Evolutionary conservation across 352 stramenopile species (phyloP), one percentile per base, ranked within the genome.

Genomic region (Phytopythium boreale): DNA sequence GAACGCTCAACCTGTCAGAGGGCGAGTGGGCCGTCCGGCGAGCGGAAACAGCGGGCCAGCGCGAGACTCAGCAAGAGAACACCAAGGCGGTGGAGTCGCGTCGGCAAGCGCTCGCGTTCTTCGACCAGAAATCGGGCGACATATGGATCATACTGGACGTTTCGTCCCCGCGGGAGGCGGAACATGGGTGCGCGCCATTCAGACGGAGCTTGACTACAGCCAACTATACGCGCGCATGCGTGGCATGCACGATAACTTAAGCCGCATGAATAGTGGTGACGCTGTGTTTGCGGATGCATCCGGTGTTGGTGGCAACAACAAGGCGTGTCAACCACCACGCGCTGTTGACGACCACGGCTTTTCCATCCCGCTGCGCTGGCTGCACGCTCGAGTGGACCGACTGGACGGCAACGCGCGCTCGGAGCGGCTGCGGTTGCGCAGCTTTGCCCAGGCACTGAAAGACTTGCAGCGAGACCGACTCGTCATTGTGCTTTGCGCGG

Each of bases 51-150:
- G 37, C 62, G 11, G 43, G 43, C 29, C 37, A 66, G 11, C 14
- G 7, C 6, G 47, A 20, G 8, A n/a, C 10, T 12, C 47, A 55
- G 12, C 14, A 55, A 31, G 47, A 31, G 1, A 12, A 36, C 9
- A 20, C 0, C 3, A 19, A 22, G 26, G n/a, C 7, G 12, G 8
- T 8, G 14, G 49, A 41, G 36, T 22, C 52, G 7, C 57, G 71
- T 50, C 80, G 83, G 15, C 67, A 89, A 46, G 82, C 80, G n/a
- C 84, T 92, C 24, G 83, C 83, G 0, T 74, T 92, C 10, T 90
- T 92, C 61, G 83, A 89, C 47, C n/a, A 49, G 34, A 57, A 17
- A 27, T 37, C 62, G 1, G 75, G 74, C 24, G 79, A 71, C 22
- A 72, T 89, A 53, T 66, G 64, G 10, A 62, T 87, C 10, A 78